These are phyloP conservation scores for Platanthera guangdongensis DNA, from an alignment of 106 monocot genomes.

Conservation along the genomic window DNA sequence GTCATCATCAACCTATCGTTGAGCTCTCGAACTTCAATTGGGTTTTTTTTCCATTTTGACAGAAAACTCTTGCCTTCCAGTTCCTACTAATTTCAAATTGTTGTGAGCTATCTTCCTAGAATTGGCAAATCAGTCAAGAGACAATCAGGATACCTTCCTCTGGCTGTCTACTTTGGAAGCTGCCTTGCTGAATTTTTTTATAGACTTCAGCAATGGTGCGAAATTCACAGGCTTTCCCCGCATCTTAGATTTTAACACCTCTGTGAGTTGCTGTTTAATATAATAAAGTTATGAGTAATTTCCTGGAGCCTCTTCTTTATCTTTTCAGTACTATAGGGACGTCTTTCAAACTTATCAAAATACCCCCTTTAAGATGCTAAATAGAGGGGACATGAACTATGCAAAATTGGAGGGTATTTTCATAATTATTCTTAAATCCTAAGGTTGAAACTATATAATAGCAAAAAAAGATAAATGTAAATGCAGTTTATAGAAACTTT, in stretches of 20 bases:
- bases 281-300: not conserved
- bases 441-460: too few relatives aligned
- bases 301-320: too few relatives aligned
- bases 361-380: too few relatives aligned
- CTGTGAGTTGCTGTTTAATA: conserved; percentile 26
- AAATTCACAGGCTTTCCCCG: conserved; percentile 32
- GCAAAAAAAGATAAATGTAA: not conserved
- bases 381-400: too few relatives aligned
- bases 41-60: conserved; percentile 30
- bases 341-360: too few relatives aligned
- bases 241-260: conserved; percentile 30
- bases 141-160: conserved; percentile 30
- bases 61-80: conserved; percentile 23
- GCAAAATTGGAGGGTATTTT: too few relatives aligned
- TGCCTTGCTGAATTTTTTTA: conserved; percentile 39
- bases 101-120: not conserved
- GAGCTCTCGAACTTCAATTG: conserved; percentile 38
- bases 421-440: too few relatives aligned
- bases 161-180: conserved; percentile 37
- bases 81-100: conserved; percentile 21
- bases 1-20: conserved; percentile 78
- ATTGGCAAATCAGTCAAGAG: not conserved
- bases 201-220: conserved; percentile 42
- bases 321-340: too few relatives aligned
- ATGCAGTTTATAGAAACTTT: not conserved